Base-by-base conservation (phyloP, 257 asterid genomes). In the Nicotiana paniculata region DNA sequence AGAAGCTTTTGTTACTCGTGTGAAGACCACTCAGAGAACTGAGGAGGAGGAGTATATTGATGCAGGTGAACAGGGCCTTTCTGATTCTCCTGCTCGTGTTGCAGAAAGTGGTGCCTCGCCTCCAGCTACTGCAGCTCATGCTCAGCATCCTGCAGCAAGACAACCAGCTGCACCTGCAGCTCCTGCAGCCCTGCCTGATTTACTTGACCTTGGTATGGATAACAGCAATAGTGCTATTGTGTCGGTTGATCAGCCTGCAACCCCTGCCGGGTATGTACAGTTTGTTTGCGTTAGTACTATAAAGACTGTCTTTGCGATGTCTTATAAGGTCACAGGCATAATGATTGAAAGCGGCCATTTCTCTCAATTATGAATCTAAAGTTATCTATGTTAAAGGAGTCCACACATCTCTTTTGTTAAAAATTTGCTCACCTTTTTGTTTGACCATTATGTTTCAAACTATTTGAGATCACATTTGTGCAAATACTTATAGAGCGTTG, bases 21-120 rank as follows among this genome's bases (percentile, higher is more conserved):
- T 96, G 70, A 94, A 91, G 86, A 93, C 97, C 46, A 61, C 91
- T 58, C 97, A 93, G 86, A 93, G 82, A 91, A 89, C 98, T 2
- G 99, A 96, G 83, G 99, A 96, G 82, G 99, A 94, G 81, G 99
- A 96, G n/a, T 96, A 90, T 87, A 88, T 92, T 3, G 99, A 94
- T 82, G 98, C 90, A 82, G 81, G 89, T 76, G 99, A 93, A 88
- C 87, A 84, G 79, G 97, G 96, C 37, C 83, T 86, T 87, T 90
- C 98, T 66, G 98, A 94, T 32, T 86, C 99, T 59, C 91, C 98
- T 81, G 86, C 94, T 85, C 90, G 87, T 83, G 90, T 87, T 51
- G 85, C 88, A 65, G 91, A 89, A 51, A 32, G 87, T 26, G 90
- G 91, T 85, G 85, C 91, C 39, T 89, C 97, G 81, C 89, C 98